Conservation (phyloP, 176 grass and related monocot species). For the Musa acuminata region DNA sequence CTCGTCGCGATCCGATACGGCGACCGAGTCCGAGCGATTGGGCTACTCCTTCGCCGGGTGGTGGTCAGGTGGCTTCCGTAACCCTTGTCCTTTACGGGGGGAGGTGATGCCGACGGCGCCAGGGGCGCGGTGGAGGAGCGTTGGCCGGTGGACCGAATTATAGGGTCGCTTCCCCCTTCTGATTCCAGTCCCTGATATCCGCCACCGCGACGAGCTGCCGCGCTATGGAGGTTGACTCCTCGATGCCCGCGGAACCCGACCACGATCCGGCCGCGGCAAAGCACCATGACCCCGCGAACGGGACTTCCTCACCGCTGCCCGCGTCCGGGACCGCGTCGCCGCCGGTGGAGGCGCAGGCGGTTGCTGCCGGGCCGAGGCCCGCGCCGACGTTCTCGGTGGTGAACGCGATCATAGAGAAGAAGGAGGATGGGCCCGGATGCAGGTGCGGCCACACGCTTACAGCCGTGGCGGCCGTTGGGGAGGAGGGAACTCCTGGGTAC, state of each 20-base stretch:
- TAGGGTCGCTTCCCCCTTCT: not conserved
- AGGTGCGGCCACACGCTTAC: slow-evolving; percentile 92
- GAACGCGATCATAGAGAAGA: slow-evolving; percentile 80
- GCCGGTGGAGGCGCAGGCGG: slow-evolving; percentile 20
- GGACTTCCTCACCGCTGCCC: slow-evolving; percentile 26
- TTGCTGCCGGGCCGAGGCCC: slow-evolving; percentile 39
- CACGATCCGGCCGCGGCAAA: slow-evolving; percentile 32
- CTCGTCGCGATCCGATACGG: not conserved
- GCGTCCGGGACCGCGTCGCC: slow-evolving; percentile 32
- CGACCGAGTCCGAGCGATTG: not conserved
- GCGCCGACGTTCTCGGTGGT: slow-evolving; percentile 69
- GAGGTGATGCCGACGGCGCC: not conserved
- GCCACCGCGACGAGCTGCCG: not conserved
- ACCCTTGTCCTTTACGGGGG: not conserved
- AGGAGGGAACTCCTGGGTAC: slow-evolving; percentile 70
- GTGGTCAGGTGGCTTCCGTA: not conserved
- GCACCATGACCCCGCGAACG: slow-evolving; percentile 8
- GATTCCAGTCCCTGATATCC: slow-evolving; percentile 19
- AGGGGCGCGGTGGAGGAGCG: not conserved
- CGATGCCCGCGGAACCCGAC: slow-evolving; percentile 63
- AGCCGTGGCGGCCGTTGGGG: slow-evolving; percentile 67
- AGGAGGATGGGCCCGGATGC: slow-evolving; percentile 84
- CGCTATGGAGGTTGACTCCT: slow-evolving; percentile 75
- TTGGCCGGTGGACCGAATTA: not conserved
- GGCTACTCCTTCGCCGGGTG: not conserved